These are phyloP conservation scores for Luzula sylvatica DNA, from an alignment of 176 grass and related monocot genomes.

Conservation along the genomic window DNA sequence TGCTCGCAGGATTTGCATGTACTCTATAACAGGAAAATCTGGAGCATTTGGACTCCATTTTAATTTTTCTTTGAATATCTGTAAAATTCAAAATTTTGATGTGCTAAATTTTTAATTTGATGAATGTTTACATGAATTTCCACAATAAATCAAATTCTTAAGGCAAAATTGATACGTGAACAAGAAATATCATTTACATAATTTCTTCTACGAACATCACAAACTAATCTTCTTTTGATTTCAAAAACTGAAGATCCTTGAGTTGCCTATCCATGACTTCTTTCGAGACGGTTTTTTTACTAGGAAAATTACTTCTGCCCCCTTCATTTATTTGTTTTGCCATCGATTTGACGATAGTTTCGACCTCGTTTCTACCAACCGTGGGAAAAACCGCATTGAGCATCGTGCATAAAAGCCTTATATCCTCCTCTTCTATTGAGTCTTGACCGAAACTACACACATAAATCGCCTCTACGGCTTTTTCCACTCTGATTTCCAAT, in stretches of 20 bases:
- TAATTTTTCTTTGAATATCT: no score
- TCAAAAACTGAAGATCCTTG: constrained; percentile 76
- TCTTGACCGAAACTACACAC: constrained; percentile 92
- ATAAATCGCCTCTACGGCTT: constrained; percentile 81
- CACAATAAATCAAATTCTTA: no score
- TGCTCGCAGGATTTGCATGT: no score
- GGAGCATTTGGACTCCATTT: no score
- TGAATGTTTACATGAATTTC: no score
- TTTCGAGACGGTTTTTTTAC: constrained; percentile 45
- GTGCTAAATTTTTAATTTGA: no score
- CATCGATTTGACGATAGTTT: constrained; percentile 53
- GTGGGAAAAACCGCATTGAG: constrained; percentile 69
- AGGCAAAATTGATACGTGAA: no score
- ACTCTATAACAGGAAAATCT: no score
- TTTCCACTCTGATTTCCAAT: constrained; percentile 58
- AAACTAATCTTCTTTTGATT: no score
- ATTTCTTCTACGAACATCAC: no score
- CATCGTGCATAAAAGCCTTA: constrained; percentile 41
- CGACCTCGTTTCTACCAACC: constrained; percentile 41
- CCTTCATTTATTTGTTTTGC: constrained; percentile 45
- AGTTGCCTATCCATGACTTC: constrained; percentile 55
- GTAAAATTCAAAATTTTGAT: no score
- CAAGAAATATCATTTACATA: no score
- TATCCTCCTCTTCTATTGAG: constrained; percentile 60
- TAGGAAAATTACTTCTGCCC: constrained; percentile 39